A percentile compares a stretch with the other conserved stretches of the same genome.
phyloP scores from a whole-genome alignment of 345 rosid species.

The Carallia brachiata region DNA sequence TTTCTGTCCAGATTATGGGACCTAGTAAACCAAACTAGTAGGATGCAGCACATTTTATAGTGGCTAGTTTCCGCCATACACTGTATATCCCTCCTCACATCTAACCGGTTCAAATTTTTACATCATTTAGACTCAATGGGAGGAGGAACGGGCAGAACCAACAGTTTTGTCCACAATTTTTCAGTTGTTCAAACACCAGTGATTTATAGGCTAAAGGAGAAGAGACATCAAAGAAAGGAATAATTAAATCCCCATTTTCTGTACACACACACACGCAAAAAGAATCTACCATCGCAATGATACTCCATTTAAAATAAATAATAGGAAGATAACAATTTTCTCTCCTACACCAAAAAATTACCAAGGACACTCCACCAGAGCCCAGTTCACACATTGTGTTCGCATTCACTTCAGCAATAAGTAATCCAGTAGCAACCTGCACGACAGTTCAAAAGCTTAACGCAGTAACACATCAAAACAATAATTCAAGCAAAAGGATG shows the following conservation, averaged over 20 bases:
- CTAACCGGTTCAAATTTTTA: neutral
- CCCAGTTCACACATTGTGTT: conserved; percentile 91
- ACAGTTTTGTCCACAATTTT: neutral
- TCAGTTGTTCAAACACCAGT: neutral
- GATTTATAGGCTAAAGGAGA: neutral
- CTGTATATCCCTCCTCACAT: no score
- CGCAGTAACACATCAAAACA: no score
- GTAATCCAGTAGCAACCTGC: conserved; percentile 87
- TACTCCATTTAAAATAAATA: no score
- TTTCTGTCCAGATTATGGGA: no score
- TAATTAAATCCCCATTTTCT: neutral
- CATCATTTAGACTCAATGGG: neutral
- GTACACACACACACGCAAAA: neutral
- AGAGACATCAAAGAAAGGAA: neutral
- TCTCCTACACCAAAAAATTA: conserved; percentile 20
- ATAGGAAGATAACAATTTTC: no score
- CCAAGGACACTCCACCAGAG: conserved; percentile 90
- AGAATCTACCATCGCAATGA: no score
- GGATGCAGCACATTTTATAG: no score
- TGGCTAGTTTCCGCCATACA: no score
- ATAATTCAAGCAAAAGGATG: neutral
- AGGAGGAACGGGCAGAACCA: neutral
- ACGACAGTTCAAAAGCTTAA: neutral
- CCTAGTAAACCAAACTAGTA: no score
- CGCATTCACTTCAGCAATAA: conserved; percentile 87